phyloP scores from a whole-genome alignment of 306 rosid genomes.

The Malus fusca region DNA sequence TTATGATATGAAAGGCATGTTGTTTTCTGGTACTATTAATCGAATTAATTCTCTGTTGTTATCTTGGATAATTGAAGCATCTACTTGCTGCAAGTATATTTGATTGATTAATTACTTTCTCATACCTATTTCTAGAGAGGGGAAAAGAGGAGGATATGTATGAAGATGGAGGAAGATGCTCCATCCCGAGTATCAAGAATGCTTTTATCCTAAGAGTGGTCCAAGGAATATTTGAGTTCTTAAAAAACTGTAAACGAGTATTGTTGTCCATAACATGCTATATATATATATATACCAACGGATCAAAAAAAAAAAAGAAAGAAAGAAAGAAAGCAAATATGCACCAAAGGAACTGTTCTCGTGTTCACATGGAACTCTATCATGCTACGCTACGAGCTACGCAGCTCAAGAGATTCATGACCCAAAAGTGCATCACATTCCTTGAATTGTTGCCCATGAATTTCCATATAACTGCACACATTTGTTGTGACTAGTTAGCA shows the following conservation, averaged over 20 bases:
- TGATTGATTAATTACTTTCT: neutral
- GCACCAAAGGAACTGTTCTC: neutral
- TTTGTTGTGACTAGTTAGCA: no score
- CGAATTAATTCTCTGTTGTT: slow-evolving; percentile 15
- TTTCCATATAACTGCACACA: no score
- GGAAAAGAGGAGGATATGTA: neutral
- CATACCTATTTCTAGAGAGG: neutral
- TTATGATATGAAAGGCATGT: slow-evolving; percentile 18
- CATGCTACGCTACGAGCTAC: no score
- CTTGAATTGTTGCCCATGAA: no score
- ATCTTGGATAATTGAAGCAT: neutral
- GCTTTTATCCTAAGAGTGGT: slow-evolving; percentile 29
- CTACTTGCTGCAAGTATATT: neutral
- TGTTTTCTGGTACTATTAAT: slow-evolving; percentile 21
- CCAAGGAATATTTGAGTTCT: slow-evolving; percentile 31
- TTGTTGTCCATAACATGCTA: no score
- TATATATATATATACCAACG: neutral
- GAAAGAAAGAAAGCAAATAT: neutral
- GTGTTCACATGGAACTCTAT: no score
- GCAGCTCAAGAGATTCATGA: no score
- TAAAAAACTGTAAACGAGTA: neutral
- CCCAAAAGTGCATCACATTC: no score
- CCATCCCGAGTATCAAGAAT: slow-evolving; percentile 10
- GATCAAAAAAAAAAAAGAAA: no score
- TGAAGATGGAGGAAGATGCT: neutral